Conservation (phyloP, 2,329 filamentous ascomycete species). For the Phyllosticta capitalensis region DNA sequence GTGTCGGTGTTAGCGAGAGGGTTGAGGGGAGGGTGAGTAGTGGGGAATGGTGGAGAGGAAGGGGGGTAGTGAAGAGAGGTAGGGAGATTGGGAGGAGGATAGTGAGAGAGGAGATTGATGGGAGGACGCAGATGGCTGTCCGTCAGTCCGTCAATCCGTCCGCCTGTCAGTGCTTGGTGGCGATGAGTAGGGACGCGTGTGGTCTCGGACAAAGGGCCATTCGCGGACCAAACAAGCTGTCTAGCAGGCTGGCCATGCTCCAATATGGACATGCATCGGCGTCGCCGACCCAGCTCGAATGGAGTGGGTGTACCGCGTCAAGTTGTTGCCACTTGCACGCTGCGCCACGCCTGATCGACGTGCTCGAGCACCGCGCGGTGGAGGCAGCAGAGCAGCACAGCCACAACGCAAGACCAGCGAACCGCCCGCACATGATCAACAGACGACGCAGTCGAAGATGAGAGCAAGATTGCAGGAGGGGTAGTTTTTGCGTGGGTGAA, state of each 20-base stretch:
- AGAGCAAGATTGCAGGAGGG: not conserved
- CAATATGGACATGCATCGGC: not conserved
- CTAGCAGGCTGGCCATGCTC: no score
- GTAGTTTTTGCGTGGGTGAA: no score
- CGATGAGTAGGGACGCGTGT: not conserved
- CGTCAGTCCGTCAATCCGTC: no score
- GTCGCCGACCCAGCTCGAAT: not conserved
- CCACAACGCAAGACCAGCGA: not conserved
- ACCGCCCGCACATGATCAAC: no score
- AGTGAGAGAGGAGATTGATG: not conserved
- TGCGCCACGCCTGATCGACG: not conserved
- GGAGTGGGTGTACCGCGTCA: not conserved
- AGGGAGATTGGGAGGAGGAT: not conserved
- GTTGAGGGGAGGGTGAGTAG: not conserved
- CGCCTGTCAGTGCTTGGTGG: no score
- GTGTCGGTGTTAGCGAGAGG: not conserved
- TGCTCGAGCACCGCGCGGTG: not conserved
- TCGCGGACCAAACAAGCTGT: no score
- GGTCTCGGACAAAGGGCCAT: no score
- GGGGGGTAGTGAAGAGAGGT: not conserved
- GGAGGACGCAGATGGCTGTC: no score
- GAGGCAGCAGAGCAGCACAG: not conserved
- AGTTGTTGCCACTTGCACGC: not conserved
- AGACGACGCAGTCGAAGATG: not conserved
- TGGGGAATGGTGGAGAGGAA: not conserved